These are phyloP conservation scores for Yamadazyma sp. DNA, from an alignment of 1,139 yeast species.

Conservation along the genomic window DNA sequence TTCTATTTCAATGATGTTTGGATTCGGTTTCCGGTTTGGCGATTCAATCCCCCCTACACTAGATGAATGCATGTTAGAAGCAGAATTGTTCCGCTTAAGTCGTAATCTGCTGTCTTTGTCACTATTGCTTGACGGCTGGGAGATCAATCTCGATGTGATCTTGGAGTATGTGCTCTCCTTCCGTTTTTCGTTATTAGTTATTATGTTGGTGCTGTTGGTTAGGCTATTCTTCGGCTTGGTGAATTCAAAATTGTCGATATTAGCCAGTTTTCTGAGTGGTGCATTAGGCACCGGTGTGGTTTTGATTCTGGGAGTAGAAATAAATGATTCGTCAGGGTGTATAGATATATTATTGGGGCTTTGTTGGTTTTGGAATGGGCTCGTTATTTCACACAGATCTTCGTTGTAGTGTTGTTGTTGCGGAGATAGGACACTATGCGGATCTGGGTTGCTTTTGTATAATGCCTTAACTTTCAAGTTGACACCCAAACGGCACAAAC, in stretches of 20 bases:
- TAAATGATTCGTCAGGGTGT: slow-evolving; percentile 27
- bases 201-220: neutral
- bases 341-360: slow-evolving; percentile 17
- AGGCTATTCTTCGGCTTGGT: slow-evolving; percentile 30
- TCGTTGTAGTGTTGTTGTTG: slow-evolving; percentile 3
- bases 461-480: slow-evolving; percentile 62
- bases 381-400: slow-evolving; percentile 7
- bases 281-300: slow-evolving; percentile 50
- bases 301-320: slow-evolving; percentile 51
- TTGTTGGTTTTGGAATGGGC: slow-evolving; percentile 11
- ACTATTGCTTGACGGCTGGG: slow-evolving; percentile 37
- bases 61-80: slow-evolving; percentile 7
- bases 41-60: neutral
- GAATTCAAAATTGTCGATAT: slow-evolving; percentile 27
- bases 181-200: slow-evolving; percentile 24
- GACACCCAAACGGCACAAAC: slow-evolving; percentile 71
- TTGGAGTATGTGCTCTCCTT: slow-evolving; percentile 40
- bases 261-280: slow-evolving; percentile 45
- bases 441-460: slow-evolving; percentile 25
- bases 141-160: slow-evolving; percentile 54
- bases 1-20: slow-evolving; percentile 33
- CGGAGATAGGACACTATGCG: slow-evolving; percentile 1
- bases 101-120: slow-evolving; percentile 12
- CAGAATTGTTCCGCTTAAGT: slow-evolving; percentile 32
- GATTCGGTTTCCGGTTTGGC: neutral